A percentile compares a stretch with the other conserved stretches of the same genome.
These are phyloP conservation scores for Micromonas pusilla DNA, from an alignment of 139 green algal species.

Conservation along the genomic window DNA sequence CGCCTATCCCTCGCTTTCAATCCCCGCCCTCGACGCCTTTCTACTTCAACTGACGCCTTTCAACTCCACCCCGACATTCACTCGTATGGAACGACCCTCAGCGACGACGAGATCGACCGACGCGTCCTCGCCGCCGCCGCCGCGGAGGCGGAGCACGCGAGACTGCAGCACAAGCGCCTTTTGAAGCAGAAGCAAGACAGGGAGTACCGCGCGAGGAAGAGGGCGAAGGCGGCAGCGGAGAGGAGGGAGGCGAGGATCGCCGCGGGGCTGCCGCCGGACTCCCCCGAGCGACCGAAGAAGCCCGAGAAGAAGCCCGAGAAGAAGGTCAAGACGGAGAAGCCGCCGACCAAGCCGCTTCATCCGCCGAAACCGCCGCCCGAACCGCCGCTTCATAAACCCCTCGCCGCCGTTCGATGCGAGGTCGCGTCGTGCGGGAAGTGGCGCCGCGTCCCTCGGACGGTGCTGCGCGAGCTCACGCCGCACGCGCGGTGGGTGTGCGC, in stretches of 20 bases:
- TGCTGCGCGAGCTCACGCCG: not conserved
- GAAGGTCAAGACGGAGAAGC: not conserved
- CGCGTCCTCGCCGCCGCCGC: too few species aligned
- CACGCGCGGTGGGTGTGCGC: not conserved
- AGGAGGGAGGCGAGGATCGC: not conserved
- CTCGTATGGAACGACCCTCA: too few species aligned
- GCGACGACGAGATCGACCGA: too few species aligned
- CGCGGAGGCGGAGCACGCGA: not conserved
- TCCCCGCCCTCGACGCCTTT: too few species aligned
- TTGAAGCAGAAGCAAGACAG: not conserved
- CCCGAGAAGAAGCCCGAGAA: not conserved
- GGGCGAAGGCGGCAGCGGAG: not conserved
- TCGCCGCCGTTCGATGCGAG: not conserved
- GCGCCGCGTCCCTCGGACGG: not conserved
- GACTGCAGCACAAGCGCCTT: not conserved
- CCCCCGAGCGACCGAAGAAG: not conserved
- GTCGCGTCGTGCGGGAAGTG: constrained; percentile 2
- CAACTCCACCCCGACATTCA: too few species aligned
- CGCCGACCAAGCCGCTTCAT: not conserved
- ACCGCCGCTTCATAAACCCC: not conserved
- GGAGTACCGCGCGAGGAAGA: not conserved
- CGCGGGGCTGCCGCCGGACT: not conserved
- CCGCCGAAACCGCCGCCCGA: too few species aligned
- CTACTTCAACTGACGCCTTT: too few species aligned
- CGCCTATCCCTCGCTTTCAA: too few species aligned